Base-by-base conservation (phyloP, 345 rosid genomes). In the Ricinus communis region DNA sequence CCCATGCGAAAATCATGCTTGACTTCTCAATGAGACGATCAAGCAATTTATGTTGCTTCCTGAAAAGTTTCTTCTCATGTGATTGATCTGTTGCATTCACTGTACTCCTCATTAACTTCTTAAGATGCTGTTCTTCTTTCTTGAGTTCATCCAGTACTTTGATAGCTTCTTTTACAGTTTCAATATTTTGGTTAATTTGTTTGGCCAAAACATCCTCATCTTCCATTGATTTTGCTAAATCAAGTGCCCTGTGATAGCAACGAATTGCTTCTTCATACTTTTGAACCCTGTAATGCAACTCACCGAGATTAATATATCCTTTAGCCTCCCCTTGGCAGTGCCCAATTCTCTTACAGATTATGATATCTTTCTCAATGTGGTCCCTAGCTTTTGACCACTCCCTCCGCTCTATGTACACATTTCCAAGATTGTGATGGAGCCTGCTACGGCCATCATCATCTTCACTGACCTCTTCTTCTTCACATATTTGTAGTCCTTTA, bases 271-370 rank as follows among this genome's bases (percentile, higher is more conserved):
- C 83, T 5, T 89, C 89, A 62, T 95, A 92, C 82, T 83, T 89
- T 62, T 92, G 94, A 65, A 79, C 83, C 77, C 81, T 90, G 71
- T 88, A 80, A 67, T 89, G 93, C 79, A 89, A 69, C 70, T 92
- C 97, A 38, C 97, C 99, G 22, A 95, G 99, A 83, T 92, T 95
- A 62, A 95, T 89, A 63, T 87, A 92, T 58, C 97, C 99, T 74
- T 95, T 95, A 51, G 99, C 98, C 85, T 92, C 97, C 61, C 98
- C 99, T 79, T 90, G 90, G 64, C 74, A 13, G 66, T 95, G 98
- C 65, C 75, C 83, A 31, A 92, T 90, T 65, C 77, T 79, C 79
- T 84, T 86, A 71, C 99, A 95, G 66, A 95, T 92, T 45, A 75
- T 65, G 50, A 95, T 87, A 75, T 95, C 98, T 81, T 86, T 89